These are phyloP conservation scores for Inga laurina DNA, from an alignment of 306 rosid species.

Conservation along the genomic window DNA sequence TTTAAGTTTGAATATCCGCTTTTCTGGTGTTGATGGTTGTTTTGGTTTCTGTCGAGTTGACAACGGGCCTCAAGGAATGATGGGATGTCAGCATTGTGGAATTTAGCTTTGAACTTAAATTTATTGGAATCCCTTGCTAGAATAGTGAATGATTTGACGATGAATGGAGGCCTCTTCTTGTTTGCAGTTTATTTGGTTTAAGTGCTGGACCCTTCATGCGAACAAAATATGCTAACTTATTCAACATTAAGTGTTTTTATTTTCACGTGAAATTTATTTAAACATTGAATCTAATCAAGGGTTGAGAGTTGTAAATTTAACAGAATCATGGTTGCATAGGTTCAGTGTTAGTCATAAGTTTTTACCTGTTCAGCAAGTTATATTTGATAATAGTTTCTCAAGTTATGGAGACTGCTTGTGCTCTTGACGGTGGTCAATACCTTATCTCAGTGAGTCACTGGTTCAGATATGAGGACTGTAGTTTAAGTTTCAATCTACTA, in stretches of 20 bases:
- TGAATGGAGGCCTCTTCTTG: background rate
- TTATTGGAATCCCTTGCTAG: background rate
- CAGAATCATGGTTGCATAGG: background rate
- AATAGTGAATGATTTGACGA: conserved; percentile 1
- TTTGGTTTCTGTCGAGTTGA: conserved; percentile 1
- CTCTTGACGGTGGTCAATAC: background rate
- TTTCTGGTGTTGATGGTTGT: background rate
- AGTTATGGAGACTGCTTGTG: background rate
- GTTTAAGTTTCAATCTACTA: background rate
- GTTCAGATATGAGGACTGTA: background rate
- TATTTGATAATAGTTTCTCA: conserved; percentile 5
- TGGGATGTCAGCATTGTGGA: conserved; percentile 8
- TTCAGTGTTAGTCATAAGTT: background rate
- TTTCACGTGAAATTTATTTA: background rate
- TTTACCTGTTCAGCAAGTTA: background rate
- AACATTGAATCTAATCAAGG: conserved; percentile 9
- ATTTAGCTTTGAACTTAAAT: conserved; percentile 9
- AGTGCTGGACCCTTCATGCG: conserved; percentile 4
- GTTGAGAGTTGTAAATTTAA: background rate
- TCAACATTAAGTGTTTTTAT: background rate
- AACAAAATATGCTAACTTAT: background rate
- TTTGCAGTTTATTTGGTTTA: conserved; percentile 17
- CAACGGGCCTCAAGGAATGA: background rate
- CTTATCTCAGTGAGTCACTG: background rate
- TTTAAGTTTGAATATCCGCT: background rate